These are phyloP conservation scores for Babjeviella inositovora DNA, from an alignment of 805 yeast species.

Conservation along the genomic window DNA sequence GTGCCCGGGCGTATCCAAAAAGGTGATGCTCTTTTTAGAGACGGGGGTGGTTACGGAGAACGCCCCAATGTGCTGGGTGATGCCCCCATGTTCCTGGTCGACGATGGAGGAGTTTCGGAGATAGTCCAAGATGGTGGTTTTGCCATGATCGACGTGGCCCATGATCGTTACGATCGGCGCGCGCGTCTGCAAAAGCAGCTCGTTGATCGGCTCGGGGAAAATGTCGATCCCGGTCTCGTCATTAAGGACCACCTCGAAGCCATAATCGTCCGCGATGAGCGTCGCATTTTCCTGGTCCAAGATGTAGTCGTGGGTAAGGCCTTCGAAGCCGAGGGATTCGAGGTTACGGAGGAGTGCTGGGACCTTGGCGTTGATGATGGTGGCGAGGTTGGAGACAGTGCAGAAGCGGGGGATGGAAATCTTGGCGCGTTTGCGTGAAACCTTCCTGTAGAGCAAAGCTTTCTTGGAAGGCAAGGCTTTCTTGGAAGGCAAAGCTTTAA, in stretches of 20 bases:
- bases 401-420: constrained; percentile 56
- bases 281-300: constrained; percentile 77
- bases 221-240: constrained; percentile 45
- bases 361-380: constrained; percentile 49
- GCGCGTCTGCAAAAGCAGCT: constrained; percentile 39
- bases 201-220: constrained; percentile 33
- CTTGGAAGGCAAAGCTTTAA: no score
- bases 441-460: no score
- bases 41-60: constrained; percentile 72
- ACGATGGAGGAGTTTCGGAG: constrained; percentile 77
- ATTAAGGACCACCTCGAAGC: constrained; percentile 43
- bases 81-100: constrained; percentile 83
- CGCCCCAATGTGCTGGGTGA: constrained; percentile 97
- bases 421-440: no score
- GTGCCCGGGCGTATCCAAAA: constrained; percentile 96
- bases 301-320: constrained; percentile 58
- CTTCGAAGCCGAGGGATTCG: constrained; percentile 57
- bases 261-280: constrained; percentile 79
- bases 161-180: constrained; percentile 94
- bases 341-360: constrained; percentile 41
- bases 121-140: constrained; percentile 83
- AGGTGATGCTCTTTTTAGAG: constrained; percentile 66
- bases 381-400: constrained; percentile 67
- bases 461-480: no score
- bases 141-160: constrained; percentile 99